Conservation (phyloP, 371 early-diverging fungal genomes). For the Dichotomocladium elegans region DNA sequence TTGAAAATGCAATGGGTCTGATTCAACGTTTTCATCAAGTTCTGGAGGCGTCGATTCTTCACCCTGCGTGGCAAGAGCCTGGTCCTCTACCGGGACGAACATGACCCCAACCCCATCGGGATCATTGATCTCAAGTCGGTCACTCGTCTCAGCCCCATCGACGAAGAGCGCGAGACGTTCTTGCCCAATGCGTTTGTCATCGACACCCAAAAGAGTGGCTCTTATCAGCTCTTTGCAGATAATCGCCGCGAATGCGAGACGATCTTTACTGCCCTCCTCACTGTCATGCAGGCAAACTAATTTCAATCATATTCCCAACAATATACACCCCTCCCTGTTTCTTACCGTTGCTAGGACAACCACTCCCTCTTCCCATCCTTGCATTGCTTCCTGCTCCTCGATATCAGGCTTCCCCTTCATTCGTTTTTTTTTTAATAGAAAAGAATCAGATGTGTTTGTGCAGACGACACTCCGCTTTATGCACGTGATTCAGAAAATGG, state of each 20-base stretch:
- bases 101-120: slow-evolving; percentile 35
- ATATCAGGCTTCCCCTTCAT: too few relatives aligned
- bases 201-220: slow-evolving; percentile 21
- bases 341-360: too few relatives aligned
- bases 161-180: slow-evolving; percentile 36
- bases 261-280: slow-evolving; percentile 36
- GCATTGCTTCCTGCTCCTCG: too few relatives aligned
- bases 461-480: too few relatives aligned
- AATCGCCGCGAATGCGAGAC: slow-evolving; percentile 25
- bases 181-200: slow-evolving; percentile 38
- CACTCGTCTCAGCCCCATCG: slow-evolving; percentile 24
- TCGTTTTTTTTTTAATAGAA: too few relatives aligned
- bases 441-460: too few relatives aligned
- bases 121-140: slow-evolving; percentile 39
- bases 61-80: slow-evolving; percentile 18
- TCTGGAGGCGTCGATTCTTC: slow-evolving; percentile 21
- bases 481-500: too few relatives aligned
- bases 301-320: neutral
- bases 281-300: slow-evolving; percentile 15
- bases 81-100: slow-evolving; percentile 15
- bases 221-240: slow-evolving; percentile 37
- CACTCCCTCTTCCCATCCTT: too few relatives aligned
- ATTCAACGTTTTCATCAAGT: slow-evolving; percentile 3
- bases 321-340: neutral
- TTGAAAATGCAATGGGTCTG: neutral